Conservation (phyloP, 1,284 basidiomycete species). For the Malassezia vespertilionis region DNA sequence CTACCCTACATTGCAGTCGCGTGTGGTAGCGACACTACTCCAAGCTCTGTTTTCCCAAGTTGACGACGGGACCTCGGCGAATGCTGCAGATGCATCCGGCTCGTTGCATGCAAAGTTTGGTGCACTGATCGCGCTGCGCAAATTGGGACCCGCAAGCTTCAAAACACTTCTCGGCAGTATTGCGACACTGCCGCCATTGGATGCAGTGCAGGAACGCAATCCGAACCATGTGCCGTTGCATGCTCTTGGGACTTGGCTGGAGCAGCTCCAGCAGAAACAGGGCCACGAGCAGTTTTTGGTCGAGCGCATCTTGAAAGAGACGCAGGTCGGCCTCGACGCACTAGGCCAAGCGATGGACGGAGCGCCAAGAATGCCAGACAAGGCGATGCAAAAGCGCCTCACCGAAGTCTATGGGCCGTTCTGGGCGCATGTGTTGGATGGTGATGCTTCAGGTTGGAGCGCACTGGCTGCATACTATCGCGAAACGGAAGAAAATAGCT, state of each 20-base stretch:
- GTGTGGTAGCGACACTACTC: slow-evolving; percentile 83
- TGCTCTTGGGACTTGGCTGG: slow-evolving; percentile 27
- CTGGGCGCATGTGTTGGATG: slow-evolving; percentile 20
- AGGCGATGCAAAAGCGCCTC: background rate
- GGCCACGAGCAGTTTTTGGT: background rate
- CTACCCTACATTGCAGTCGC: slow-evolving; percentile 72
- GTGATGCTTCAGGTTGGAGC: slow-evolving; percentile 8
- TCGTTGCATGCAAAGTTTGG: slow-evolving; percentile 34
- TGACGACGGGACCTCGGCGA: slow-evolving; percentile 13
- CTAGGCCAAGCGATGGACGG: slow-evolving; percentile 15
- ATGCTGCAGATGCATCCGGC: slow-evolving; percentile 20
- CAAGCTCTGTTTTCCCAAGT: slow-evolving; percentile 62
- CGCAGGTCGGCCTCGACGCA: slow-evolving; percentile 18
- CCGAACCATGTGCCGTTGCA: slow-evolving; percentile 19
- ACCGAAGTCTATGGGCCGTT: slow-evolving; percentile 18
- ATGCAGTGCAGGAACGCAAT: slow-evolving; percentile 2
- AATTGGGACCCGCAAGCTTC: slow-evolving; percentile 35
- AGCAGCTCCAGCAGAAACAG: background rate
- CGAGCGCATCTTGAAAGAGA: slow-evolving; percentile 5
- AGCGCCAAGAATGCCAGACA: slow-evolving; percentile 10
- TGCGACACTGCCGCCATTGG: background rate
- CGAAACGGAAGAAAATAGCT: no score
- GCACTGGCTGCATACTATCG: background rate
- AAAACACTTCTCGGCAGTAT: slow-evolving; percentile 25
- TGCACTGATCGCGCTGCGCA: slow-evolving; percentile 35